Base-by-base conservation (phyloP, 2,329 filamentous ascomycete genomes). In the Hypoxylon rubiginosum region DNA sequence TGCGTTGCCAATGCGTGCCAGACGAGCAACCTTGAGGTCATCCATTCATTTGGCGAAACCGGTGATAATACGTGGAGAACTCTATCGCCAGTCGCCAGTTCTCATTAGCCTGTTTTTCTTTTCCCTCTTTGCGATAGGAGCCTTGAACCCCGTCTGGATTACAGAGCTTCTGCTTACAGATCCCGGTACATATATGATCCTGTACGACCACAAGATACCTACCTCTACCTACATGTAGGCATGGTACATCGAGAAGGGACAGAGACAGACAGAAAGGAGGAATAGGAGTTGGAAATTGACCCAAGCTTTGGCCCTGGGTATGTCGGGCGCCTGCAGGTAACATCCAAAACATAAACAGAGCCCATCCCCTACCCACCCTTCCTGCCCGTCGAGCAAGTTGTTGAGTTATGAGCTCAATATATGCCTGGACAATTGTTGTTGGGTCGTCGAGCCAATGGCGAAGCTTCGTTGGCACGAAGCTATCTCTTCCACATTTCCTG, bases 41-140 rank as follows among this genome's bases (percentile, higher is more conserved):
- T 21, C 43, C 21, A 30, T 30, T 28, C 4, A n/a, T 15, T n/a
- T 26, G 45, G 21, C 13, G 10, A 28, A 49, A 15, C 21, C 10
- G 26, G 26, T 26, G n/a, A 28, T 43, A 39, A 39, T 34, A 56
- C 52, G 52, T 56, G 52, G 52, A 56, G 52, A 49, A 30, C 9
- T 58, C 54, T 19, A 4, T 11, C 19, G 19, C 54, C 54, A 58
- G 10, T 11, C 19, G 19, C 54, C 54, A 58, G 26, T 2, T 24
- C 21, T 58, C 54, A 46, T 26, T 21, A 52, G 17, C 28, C 15
- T 24, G 17, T 26, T 19, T 28, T 26, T 9, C 17, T 26, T 4
- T 26, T 41, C 4, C 36, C 4, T 17, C 8, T 41, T 17, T 17
- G 8, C 34, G 34, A n/a, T 39, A 11, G 11, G 13, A 39, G 11